These are phyloP conservation scores for Gardenia jasminoides DNA, from an alignment of 257 asterid species.

Conservation along the genomic window DNA sequence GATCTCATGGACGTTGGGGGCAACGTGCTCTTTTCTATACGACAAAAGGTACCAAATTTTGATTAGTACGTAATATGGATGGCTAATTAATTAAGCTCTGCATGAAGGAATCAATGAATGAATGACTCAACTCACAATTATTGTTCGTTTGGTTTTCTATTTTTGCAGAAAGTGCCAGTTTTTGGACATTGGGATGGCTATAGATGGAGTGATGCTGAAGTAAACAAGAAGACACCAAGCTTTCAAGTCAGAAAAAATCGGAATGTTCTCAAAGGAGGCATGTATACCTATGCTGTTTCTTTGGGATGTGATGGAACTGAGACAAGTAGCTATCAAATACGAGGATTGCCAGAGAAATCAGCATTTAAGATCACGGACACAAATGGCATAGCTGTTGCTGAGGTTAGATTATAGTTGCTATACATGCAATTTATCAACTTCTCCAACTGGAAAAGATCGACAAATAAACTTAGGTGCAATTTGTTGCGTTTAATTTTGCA, in stretches of 20 bases:
- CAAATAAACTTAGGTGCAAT: neutral
- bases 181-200: slow-evolving; percentile 54
- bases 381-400: slow-evolving; percentile 52
- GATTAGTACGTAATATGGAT: no score
- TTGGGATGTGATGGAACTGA: slow-evolving; percentile 26
- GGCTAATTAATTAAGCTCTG: no score
- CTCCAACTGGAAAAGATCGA: neutral
- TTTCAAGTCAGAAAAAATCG: slow-evolving; percentile 50
- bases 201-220: slow-evolving; percentile 34
- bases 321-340: slow-evolving; percentile 34
- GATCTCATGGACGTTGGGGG: slow-evolving; percentile 59
- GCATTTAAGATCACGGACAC: slow-evolving; percentile 43
- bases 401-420: slow-evolving; percentile 36
- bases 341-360: slow-evolving; percentile 47
- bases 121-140: no score
- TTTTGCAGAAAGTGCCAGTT: slow-evolving; percentile 42
- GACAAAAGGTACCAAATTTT: slow-evolving; percentile 41
- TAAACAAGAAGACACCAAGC: slow-evolving; percentile 34
- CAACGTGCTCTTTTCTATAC: slow-evolving; percentile 46
- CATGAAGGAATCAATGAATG: no score
- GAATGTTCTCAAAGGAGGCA: slow-evolving; percentile 28
- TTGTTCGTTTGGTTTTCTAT: neutral
- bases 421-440: no score
- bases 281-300: slow-evolving; percentile 36
- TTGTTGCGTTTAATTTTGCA: slow-evolving; percentile 18